Evolutionary conservation across 768 basidiomycete species (phyloP).

Genomic region (Stropharia rugosoannulata): DNA sequence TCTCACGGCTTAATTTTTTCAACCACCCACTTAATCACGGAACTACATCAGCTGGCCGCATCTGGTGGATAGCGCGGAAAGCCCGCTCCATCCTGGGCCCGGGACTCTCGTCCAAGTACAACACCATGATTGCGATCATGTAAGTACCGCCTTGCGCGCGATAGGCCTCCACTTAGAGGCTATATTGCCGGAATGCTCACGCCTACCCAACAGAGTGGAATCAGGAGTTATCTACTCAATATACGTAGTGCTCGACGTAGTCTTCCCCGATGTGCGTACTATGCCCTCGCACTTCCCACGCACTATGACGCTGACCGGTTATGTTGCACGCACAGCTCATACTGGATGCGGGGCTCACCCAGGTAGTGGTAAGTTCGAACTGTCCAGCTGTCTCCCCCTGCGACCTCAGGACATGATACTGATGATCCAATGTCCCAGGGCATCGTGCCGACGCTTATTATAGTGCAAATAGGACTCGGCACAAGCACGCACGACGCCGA

Average conservation of each 20-base stretch:
- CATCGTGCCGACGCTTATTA: slow-evolving; percentile 30
- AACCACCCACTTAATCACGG: slow-evolving; percentile 6
- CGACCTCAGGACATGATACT: slow-evolving; percentile 1
- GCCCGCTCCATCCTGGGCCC: slow-evolving; percentile 22
- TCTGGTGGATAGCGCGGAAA: slow-evolving; percentile 30
- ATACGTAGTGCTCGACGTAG: slow-evolving; percentile 25
- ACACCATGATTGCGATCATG: slow-evolving; percentile 27
- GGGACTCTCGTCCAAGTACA: slow-evolving; percentile 21
- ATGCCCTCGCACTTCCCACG: background rate
- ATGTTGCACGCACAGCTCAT: slow-evolving; percentile 14
- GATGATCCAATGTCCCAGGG: slow-evolving; percentile 17
- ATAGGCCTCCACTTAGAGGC: background rate
- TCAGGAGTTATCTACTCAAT: slow-evolving; percentile 30
- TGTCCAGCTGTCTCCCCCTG: background rate
- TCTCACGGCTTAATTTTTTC: slow-evolving; percentile 8
- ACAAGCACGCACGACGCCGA: slow-evolving; percentile 20
- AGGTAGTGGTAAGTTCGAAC: slow-evolving; percentile 23
- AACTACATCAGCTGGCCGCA: slow-evolving; percentile 23
- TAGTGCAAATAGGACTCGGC: slow-evolving; percentile 29
- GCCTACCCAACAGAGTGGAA: slow-evolving; percentile 26
- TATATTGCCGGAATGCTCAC: slow-evolving; percentile 8
- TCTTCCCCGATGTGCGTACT: slow-evolving; percentile 17
- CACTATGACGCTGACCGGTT: background rate
- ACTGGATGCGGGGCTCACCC: slow-evolving; percentile 23
- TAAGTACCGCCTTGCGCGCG: slow-evolving; percentile 12